Base-by-base conservation (phyloP, 306 rosid species). In the Fragaria iinumae region DNA sequence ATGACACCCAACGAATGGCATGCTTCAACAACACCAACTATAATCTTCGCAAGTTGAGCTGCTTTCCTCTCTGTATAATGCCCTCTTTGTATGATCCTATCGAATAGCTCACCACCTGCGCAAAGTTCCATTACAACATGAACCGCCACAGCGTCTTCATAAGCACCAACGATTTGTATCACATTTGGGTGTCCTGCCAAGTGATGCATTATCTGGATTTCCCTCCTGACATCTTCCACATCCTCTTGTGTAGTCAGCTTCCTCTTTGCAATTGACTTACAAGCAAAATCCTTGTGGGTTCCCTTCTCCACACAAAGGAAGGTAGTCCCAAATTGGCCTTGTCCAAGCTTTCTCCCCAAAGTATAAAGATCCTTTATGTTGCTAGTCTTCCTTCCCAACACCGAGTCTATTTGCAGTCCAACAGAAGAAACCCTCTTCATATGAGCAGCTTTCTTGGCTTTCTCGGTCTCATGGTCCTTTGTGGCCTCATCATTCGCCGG, bases 151-250 rank as follows among this genome's bases (percentile, higher is more conserved):
- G 90, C 97, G 27, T 95, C 99, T 81, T 95, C 97, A 79, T 71
- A 91, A 39, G 97, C 97, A 65, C 86, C 89, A 17, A 87, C 32
- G 21, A 95, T 95, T 8, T 93, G 97, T 0, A 95, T 84, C 77
- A 95, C 97, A 67, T 92, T 89, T 2, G 97, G 97, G 74, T 95
- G 97, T 5, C 97, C 99, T 2, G 90, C 93, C 80, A 95, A 77
- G 72, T 92, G 99, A 71, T 95, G 99, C 99, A 95, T 92, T 81
- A 95, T 92, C 87, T 83, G 92, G 83, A 95, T 95, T 85, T 95
- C 99, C 86, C 97, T 90, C 71, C 96, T 82, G 8, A 95, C 93
- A 81, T 95, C 99, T 53, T 95, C 96, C 49, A 95, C 93, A 74
- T 95, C 99, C 74, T 90, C 99, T n/a, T 88, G 85, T 3, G 91